Evolutionary conservation across 2,329 filamentous ascomycete species (phyloP), one percentile per base, ranked within the genome.

Genomic region (Penicillium sumatraense): DNA sequence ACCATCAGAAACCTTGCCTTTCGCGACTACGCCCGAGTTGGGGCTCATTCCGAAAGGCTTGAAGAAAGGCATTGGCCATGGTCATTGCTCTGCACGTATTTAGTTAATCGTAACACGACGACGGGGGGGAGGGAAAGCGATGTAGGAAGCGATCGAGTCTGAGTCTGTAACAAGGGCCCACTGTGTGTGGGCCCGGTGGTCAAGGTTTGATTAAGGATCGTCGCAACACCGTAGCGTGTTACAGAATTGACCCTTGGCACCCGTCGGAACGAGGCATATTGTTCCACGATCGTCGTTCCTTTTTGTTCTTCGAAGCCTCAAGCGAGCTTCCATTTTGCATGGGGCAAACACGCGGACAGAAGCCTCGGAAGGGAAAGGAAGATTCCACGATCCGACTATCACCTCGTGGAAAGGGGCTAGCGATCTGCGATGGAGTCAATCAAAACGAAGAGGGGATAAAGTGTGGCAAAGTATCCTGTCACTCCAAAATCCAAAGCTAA

Each of bases 171-270:
- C 58, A 51, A 42, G 49, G 35, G 29, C 40, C 57, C 53, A 36
- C 57, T 14, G 56, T 60, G 59, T n/a, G 67, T 46, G 61, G 53
- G 59, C 54, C 48, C 41, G 40, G 20, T 20, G 33, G 58, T 61
- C 64, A 72, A 71, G 68, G 71, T 74, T 73, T 73, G 56, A 74
- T 74, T 72, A 74, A 72, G 71, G 71, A 70, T 72, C 66, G 62
- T 64, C 66, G 63, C 60, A 46, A 65, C 61, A 56, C 60, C 50
- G 61, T 72, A 72, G 70, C 58, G 68, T 59, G 72, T 64, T 65
- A 63, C 61, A 64, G 54, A 49, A 57, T 49, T 40, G 50, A 49
- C 42, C 26, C 69, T 69, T 69, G 67, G 68, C 66, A 53, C 54
- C 56, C 49, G 41, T 63, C 62, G 59, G 57, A 63, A 63, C 61